These are phyloP conservation scores for Lecanicillium sp. DNA, from an alignment of 2,329 filamentous ascomycete genomes.

Conservation along the genomic window DNA sequence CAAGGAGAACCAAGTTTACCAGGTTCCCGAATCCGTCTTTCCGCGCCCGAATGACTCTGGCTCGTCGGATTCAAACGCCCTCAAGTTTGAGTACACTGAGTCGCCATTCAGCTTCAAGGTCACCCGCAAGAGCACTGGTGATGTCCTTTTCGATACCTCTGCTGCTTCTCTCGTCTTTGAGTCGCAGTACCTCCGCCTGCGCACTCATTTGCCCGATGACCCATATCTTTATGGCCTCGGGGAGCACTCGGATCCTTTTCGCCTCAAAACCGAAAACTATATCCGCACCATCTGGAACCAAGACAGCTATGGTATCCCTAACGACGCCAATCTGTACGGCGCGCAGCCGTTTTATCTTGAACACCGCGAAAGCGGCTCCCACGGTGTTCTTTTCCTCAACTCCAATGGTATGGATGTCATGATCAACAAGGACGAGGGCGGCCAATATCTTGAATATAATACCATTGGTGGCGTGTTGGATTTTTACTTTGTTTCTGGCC, in stretches of 20 bases:
- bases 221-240: conserved; percentile 73
- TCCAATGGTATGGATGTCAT: conserved; percentile 72
- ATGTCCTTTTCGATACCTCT: conserved; percentile 62
- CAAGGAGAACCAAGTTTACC: conserved; percentile 59
- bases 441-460: conserved; percentile 72
- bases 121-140: conserved; percentile 26
- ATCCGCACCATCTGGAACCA: conserved; percentile 58
- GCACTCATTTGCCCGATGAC: conserved; percentile 58
- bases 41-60: conserved; percentile 35
- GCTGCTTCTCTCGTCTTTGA: conserved; percentile 63
- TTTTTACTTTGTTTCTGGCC: conserved; percentile 57
- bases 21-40: conserved; percentile 63
- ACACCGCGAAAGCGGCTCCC: conserved; percentile 48
- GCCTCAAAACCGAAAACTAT: conserved; percentile 54
- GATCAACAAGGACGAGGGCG: conserved; percentile 52
- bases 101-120: conserved; percentile 62
- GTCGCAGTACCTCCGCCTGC: conserved; percentile 66
- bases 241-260: conserved; percentile 65
- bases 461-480: conserved; percentile 69
- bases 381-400: conserved; percentile 64
- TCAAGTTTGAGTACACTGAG: conserved; percentile 35
- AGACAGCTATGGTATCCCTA: conserved; percentile 53
- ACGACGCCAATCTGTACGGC: conserved; percentile 60
- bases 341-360: conserved; percentile 71
- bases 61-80: conserved; percentile 25